A percentile compares a stretch with the other conserved stretches of the same genome.
These are phyloP conservation scores for Penicillium glabrum DNA, from an alignment of 2,329 filamentous ascomycete species.

Conservation along the genomic window DNA sequence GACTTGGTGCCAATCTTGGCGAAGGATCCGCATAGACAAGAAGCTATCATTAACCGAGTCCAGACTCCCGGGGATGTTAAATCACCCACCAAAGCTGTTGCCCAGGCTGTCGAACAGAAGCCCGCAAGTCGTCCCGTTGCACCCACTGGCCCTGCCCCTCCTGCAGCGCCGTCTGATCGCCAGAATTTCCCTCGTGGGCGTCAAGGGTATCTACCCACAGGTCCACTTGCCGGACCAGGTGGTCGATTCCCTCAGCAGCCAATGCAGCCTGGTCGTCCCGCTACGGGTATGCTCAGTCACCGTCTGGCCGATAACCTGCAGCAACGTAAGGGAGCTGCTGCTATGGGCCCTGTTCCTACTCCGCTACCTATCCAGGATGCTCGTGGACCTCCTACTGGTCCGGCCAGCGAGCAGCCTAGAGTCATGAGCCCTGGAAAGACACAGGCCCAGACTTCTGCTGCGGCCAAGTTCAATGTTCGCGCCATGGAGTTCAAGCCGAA, in stretches of 20 bases:
- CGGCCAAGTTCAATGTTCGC: conserved; percentile 60
- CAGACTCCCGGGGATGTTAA: conserved; percentile 69
- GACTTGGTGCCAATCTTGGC: conserved; percentile 94
- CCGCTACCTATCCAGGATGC: conserved; percentile 63
- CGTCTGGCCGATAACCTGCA: conserved; percentile 54
- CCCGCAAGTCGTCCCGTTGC: conserved; percentile 46
- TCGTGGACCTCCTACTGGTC: conserved; percentile 72
- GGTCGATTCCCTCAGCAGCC: conserved; percentile 46
- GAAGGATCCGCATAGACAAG: conserved; percentile 93
- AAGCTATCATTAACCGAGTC: conserved; percentile 87
- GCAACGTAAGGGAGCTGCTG: conserved; percentile 48
- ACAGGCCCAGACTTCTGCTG: conserved; percentile 53
- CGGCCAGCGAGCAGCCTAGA: conserved; percentile 58
- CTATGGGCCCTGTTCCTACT: conserved; percentile 47
- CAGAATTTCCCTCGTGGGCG: conserved; percentile 50
- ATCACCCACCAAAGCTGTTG: conserved; percentile 45
- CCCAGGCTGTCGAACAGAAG: conserved; percentile 53
- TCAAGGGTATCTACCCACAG: conserved; percentile 47
- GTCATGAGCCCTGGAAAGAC: conserved; percentile 45
- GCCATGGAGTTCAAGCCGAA: conserved; percentile 82
- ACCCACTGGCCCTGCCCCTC: conserved; percentile 40
- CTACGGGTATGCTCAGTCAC: conserved; percentile 49
- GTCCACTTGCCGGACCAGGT: conserved; percentile 43
- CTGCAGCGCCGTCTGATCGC: conserved; percentile 46
- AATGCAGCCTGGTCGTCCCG: conserved; percentile 41